Base-by-base conservation (phyloP, 805 yeast species). In the Starmera pachycereana region DNA sequence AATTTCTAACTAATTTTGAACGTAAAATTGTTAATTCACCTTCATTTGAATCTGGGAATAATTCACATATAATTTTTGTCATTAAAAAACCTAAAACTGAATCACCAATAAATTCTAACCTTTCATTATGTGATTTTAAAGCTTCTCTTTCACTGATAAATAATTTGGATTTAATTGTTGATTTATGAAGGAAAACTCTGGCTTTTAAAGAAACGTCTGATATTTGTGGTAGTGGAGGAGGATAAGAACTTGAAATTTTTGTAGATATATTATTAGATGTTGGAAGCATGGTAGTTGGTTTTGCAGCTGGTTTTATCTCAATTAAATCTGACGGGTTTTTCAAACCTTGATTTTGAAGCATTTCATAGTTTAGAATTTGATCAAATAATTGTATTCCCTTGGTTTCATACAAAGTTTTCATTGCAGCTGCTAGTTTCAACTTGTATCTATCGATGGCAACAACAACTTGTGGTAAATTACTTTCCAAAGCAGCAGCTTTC, bases 41-140 rank as follows among this genome's bases (percentile, higher is more conserved):
- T 66, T 92, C 97, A 19, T 76, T 65, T 35, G 78, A 80, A 35
- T 68, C 61, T 0, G 94, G 92, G 50, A 81, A 83, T 40, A 71
- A 60, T 25, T 73, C 68, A 51, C 70, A 87, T 13, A 86, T 66
- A 33, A 89, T 68, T 42, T 72, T 63, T 0, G 96, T 81, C 40
- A 83, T 77, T n/a, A 80, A 65, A 40, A 72, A 72, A 53, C 85
- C 83, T 43, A 90, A 63, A 16, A 87, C 73, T 1, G 97, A 78
- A 62, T 90, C 97, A 12, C 97, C 97, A 35, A 86, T 63, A 54
- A 87, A 90, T 62, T 90, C 97, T 18, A 88, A 65, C 37, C 96
- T 69, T 65, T 89, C 97, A 57, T 90, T 85, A 50, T 86, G 89
- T 2, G 78, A 64, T 38, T 69, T 63, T 22, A 81, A 63, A 39